Evolutionary conservation across 2,329 filamentous ascomycete species (phyloP).

Genomic region (Fusarium falciforme): DNA sequence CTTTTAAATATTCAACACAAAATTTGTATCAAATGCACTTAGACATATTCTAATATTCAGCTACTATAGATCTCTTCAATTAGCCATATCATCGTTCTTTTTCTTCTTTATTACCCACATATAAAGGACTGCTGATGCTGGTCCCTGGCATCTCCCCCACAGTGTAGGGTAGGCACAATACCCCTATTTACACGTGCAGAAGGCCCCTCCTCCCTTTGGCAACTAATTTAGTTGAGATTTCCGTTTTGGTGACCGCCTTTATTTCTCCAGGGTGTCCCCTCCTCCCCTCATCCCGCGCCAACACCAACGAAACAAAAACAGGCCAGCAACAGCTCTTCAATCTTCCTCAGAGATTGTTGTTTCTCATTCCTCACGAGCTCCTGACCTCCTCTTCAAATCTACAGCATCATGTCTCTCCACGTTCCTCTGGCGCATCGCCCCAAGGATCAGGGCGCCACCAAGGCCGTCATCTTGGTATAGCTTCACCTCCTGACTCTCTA

Average conservation of each 20-base stretch:
- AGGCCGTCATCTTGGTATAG: constrained; percentile 90
- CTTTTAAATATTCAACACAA: neutral
- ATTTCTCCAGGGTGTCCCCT: constrained; percentile 38
- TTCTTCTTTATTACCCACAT: neutral
- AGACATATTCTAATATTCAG: neutral
- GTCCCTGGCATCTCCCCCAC: neutral
- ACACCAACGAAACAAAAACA: neutral
- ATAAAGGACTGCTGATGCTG: neutral
- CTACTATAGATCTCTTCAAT: neutral
- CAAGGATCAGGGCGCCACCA: constrained; percentile 75
- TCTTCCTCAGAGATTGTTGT: constrained; percentile 17
- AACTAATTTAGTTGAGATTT: constrained; percentile 20
- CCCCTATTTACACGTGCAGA: constrained; percentile 33
- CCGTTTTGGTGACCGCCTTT: constrained; percentile 37
- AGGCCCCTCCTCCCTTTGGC: constrained; percentile 21
- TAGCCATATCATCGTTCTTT: neutral
- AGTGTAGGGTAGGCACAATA: constrained; percentile 29
- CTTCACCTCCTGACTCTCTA: constrained; percentile 13
- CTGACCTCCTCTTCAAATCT: constrained; percentile 5
- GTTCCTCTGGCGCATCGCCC: constrained; percentile 62
- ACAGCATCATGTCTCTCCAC: constrained; percentile 64
- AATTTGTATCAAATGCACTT: neutral
- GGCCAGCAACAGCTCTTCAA: constrained; percentile 25
- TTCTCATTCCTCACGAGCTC: neutral
- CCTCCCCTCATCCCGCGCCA: constrained; percentile 1